Percentiles rank a stretch among this genome's conserved stretches.
Evolutionary conservation across 2,329 filamentous ascomycete genomes (phyloP).

Genomic region (Aspergillus tanneri): DNA sequence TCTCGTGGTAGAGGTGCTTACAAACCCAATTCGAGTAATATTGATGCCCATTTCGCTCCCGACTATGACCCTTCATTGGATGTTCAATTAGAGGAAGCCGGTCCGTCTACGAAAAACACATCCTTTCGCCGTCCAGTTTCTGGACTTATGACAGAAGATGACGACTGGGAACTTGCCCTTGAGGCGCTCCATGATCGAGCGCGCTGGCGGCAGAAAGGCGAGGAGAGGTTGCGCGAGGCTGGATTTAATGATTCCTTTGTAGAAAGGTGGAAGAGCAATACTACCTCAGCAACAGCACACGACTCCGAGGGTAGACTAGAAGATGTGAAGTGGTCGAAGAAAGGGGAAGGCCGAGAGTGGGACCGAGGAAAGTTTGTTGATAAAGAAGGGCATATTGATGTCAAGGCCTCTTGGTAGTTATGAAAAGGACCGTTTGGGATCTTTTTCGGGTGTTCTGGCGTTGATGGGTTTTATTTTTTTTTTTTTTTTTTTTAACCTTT

Average conservation of each 20-base stretch:
- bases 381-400: constrained; percentile 53
- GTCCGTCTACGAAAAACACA: constrained; percentile 60
- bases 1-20: constrained; percentile 71
- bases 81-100: constrained; percentile 44
- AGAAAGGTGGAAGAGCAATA: constrained; percentile 65
- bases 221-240: constrained; percentile 70
- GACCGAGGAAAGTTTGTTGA: constrained; percentile 63
- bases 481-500: too few relatives aligned
- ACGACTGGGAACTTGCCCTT: constrained; percentile 76
- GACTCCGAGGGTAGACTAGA: constrained; percentile 60
- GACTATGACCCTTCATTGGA: constrained; percentile 57
- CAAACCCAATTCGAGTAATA: constrained; percentile 59
- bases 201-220: constrained; percentile 72
- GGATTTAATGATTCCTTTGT: constrained; percentile 78
- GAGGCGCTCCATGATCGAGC: constrained; percentile 78
- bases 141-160: constrained; percentile 50
- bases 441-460: background rate
- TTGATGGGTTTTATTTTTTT: background rate
- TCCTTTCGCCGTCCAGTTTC: constrained; percentile 41
- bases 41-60: constrained; percentile 76
- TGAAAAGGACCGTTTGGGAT: constrained; percentile 1
- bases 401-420: constrained; percentile 50
- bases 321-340: constrained; percentile 70
- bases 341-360: constrained; percentile 67
- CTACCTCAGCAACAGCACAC: constrained; percentile 47